phyloP scores from a whole-genome alignment of 2,329 filamentous ascomycete species.

The Grosmannia serpens region DNA sequence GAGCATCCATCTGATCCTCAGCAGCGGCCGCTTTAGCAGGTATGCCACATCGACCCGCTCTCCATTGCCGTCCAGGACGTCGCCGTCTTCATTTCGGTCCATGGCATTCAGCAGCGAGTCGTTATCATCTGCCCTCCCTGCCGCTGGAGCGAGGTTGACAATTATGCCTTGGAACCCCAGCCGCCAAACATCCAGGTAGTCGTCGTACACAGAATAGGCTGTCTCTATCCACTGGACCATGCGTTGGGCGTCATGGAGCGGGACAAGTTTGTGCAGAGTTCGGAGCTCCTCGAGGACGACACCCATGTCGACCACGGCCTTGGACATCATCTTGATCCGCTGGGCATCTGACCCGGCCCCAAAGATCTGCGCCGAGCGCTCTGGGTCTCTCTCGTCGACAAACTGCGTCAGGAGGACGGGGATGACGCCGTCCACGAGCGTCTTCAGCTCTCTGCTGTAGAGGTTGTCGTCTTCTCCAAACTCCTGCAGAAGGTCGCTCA shows the following conservation, averaged over 20 bases:
- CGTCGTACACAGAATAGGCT: constrained; percentile 66
- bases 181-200: constrained; percentile 81
- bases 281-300: constrained; percentile 77
- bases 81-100: constrained; percentile 52
- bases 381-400: constrained; percentile 52
- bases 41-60: constrained; percentile 92
- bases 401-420: constrained; percentile 83
- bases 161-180: constrained; percentile 91
- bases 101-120: constrained; percentile 47
- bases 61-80: constrained; percentile 61
- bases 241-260: constrained; percentile 57
- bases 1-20: constrained; percentile 76
- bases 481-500: constrained; percentile 67
- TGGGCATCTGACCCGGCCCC: constrained; percentile 39
- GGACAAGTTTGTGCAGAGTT: constrained; percentile 68
- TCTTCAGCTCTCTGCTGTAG: constrained; percentile 84
- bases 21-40: constrained; percentile 76
- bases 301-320: constrained; percentile 90
- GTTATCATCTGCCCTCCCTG: constrained; percentile 40
- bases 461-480: constrained; percentile 74
- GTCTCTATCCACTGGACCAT: constrained; percentile 74
- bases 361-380: constrained; percentile 56
- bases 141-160: constrained; percentile 74
- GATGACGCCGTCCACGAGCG: constrained; percentile 87
- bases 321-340: constrained; percentile 54